phyloP scores from a whole-genome alignment of 768 basidiomycete species.

The Calocybe gangraenosa region DNA sequence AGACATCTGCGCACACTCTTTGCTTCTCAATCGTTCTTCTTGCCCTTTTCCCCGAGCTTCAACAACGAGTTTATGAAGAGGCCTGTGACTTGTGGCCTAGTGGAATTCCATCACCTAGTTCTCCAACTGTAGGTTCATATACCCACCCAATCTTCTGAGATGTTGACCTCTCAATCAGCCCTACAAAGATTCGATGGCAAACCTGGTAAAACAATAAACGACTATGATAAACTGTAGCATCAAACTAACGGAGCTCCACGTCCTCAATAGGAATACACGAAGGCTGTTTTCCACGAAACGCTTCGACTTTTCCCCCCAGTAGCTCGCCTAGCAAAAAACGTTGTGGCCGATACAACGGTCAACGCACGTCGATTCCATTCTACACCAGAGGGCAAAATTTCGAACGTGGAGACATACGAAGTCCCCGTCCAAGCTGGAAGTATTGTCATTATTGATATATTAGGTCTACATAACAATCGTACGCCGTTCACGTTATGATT shows the following conservation, averaged over 20 bases:
- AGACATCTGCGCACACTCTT: conserved; percentile 44
- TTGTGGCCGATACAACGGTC: conserved; percentile 29
- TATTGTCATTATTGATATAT: conserved; percentile 34
- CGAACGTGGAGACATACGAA: conserved; percentile 24
- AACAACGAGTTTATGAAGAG: conserved; percentile 43
- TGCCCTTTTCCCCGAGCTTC: conserved; percentile 47
- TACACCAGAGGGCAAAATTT: conserved; percentile 18
- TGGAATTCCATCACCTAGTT: conserved; percentile 21
- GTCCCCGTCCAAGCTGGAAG: conserved; percentile 37
- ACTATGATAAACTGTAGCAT: too few relatives aligned
- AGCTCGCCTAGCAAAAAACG: conserved; percentile 31
- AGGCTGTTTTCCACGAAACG: conserved; percentile 41
- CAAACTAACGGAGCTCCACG: too few relatives aligned
- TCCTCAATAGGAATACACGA: conserved; percentile 40
- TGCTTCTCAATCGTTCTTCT: conserved; percentile 38
- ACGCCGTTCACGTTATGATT: conserved; percentile 11
- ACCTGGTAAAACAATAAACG: conserved; percentile 24
- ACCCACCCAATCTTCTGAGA: neutral
- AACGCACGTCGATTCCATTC: conserved; percentile 29
- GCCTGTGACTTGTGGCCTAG: conserved; percentile 34
- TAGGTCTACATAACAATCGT: conserved; percentile 44
- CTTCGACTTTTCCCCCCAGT: conserved; percentile 39
- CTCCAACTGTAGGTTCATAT: conserved; percentile 23
- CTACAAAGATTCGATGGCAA: conserved; percentile 34
- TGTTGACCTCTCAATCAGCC: conserved; percentile 21